These are phyloP conservation scores for Gentiana dahurica DNA, from an alignment of 257 asterid species.

Conservation along the genomic window DNA sequence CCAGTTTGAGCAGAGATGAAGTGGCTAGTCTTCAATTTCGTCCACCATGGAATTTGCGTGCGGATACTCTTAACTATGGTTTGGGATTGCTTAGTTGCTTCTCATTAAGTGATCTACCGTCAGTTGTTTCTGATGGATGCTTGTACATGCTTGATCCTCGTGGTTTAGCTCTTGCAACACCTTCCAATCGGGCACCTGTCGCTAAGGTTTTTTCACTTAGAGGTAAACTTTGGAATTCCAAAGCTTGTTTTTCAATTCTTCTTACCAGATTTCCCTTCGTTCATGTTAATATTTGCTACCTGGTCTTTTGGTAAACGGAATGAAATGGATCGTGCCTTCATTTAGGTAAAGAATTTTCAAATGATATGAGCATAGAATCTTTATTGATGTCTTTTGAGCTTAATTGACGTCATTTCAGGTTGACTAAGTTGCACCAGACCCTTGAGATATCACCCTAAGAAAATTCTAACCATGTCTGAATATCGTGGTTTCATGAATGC, in stretches of 20 bases:
- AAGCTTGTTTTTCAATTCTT: constrained; percentile 8
- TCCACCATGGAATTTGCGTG: constrained; percentile 92
- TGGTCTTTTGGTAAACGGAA: background rate
- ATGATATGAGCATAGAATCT: too few species aligned
- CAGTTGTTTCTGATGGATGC: constrained; percentile 80
- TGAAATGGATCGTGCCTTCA: background rate
- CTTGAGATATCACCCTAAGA: too few species aligned
- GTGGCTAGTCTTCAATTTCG: constrained; percentile 79
- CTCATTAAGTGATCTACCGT: constrained; percentile 74
- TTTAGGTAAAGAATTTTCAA: too few species aligned
- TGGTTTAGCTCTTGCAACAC: constrained; percentile 61
- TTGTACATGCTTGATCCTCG: constrained; percentile 92
- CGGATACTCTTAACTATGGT: constrained; percentile 82
- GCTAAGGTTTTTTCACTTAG: constrained; percentile 82
- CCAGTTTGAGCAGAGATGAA: constrained; percentile 84
- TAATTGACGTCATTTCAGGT: too few species aligned
- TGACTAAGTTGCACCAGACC: too few species aligned
- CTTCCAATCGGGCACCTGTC: constrained; percentile 62
- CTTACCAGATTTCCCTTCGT: background rate
- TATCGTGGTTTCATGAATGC: too few species aligned
- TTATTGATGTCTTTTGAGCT: too few species aligned
- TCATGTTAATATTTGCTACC: background rate
- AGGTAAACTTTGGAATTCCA: constrained; percentile 33
- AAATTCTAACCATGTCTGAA: too few species aligned
- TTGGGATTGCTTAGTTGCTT: constrained; percentile 91